These are phyloP conservation scores for Apiospora malaysiana DNA, from an alignment of 2,329 filamentous ascomycete genomes.

Conservation along the genomic window DNA sequence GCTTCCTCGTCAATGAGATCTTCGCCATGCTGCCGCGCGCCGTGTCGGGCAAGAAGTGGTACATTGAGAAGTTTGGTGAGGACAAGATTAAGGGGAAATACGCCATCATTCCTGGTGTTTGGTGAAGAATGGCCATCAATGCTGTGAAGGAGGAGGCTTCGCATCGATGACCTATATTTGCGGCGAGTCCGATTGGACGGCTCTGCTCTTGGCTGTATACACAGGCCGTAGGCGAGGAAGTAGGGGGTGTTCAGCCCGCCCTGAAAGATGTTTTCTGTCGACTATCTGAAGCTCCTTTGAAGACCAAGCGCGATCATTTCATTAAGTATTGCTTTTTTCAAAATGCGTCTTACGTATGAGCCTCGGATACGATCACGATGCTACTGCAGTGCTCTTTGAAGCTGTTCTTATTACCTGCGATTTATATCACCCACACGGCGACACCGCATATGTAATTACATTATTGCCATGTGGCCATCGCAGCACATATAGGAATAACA, in stretches of 20 bases:
- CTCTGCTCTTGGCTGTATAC: neutral
- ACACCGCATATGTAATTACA: neutral
- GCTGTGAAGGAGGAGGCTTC: neutral
- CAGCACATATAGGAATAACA: neutral
- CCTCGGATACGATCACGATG: no score
- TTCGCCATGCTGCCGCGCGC: conserved; percentile 90
- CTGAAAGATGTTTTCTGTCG: neutral
- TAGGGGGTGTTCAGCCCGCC: neutral
- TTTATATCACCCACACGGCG: neutral
- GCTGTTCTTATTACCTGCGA: neutral
- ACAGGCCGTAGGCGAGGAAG: neutral
- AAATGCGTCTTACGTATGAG: neutral
- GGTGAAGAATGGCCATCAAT: neutral
- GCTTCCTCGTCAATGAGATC: conserved; percentile 86
- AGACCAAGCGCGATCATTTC: neutral
- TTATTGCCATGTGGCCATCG: neutral
- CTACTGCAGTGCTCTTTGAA: neutral
- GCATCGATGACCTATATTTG: neutral
- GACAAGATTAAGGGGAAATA: conserved; percentile 78
- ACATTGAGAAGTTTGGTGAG: conserved; percentile 84
- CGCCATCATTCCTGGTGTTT: conserved; percentile 63
- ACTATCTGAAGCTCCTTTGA: neutral
- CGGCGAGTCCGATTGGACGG: neutral
- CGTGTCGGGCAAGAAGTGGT: conserved; percentile 82
- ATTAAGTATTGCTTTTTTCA: neutral